A percentile compares a stretch with the other conserved stretches of the same genome.
These are phyloP conservation scores for Stramenopiles sp. DNA, from an alignment of 352 stramenopile genomes.

Conservation along the genomic window DNA sequence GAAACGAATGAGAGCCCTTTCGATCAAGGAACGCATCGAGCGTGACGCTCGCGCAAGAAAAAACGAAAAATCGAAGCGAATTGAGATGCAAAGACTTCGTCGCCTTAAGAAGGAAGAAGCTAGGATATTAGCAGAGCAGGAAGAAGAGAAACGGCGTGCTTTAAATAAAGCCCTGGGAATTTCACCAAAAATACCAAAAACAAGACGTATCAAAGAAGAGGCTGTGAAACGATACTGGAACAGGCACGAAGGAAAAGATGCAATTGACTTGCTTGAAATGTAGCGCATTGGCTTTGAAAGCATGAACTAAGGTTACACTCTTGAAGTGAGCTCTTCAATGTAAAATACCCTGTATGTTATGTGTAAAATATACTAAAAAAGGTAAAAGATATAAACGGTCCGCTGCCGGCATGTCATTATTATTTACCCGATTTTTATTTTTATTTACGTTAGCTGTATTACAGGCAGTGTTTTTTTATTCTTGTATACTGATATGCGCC, in stretches of 20 bases:
- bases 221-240: background rate
- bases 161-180: background rate
- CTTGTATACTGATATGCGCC: too few relatives aligned
- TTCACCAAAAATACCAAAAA: background rate
- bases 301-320: too few relatives aligned
- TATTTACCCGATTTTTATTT: too few relatives aligned
- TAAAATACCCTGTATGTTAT: too few relatives aligned
- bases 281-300: too few relatives aligned
- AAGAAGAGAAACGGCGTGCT: background rate
- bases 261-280: background rate
- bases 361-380: too few relatives aligned
- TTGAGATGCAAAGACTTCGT: background rate
- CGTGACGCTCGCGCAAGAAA: background rate
- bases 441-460: too few relatives aligned
- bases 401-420: too few relatives aligned
- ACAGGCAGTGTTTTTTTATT: too few relatives aligned
- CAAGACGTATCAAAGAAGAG: background rate
- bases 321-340: too few relatives aligned
- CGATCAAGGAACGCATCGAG: background rate
- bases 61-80: background rate
- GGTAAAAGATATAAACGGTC: too few relatives aligned
- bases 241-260: background rate
- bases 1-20: background rate
- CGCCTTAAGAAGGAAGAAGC: background rate
- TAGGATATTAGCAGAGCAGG: background rate